Conservation (phyloP, 306 rosid species). For the Cicer yamashitae region DNA sequence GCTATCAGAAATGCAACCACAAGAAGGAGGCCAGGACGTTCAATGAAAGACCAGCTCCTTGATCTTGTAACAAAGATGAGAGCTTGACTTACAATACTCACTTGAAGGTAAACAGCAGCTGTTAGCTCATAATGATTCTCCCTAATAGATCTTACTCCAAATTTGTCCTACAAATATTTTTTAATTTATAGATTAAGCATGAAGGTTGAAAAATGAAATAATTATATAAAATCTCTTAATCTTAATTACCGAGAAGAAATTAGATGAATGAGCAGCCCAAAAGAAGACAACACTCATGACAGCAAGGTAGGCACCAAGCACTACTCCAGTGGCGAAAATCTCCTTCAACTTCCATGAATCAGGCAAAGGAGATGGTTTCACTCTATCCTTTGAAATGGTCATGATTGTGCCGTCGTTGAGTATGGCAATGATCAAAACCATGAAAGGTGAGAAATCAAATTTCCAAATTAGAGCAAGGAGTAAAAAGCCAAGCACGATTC, state of each 20-base stretch:
- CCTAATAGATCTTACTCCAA: slow-evolving; percentile 73
- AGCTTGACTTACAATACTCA: slow-evolving; percentile 88
- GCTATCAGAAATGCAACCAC: slow-evolving; percentile 66
- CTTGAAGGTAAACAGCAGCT: slow-evolving; percentile 91
- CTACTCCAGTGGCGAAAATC: slow-evolving; percentile 80
- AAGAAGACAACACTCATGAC: slow-evolving; percentile 90
- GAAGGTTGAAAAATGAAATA: slow-evolving; percentile 10
- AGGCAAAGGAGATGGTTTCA: slow-evolving; percentile 90
- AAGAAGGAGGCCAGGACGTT: slow-evolving; percentile 82
- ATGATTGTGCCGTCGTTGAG: slow-evolving; percentile 94
- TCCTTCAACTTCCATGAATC: slow-evolving; percentile 93
- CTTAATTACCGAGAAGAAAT: slow-evolving; percentile 72
- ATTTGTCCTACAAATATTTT: slow-evolving; percentile 56
- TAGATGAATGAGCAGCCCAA: slow-evolving; percentile 65
- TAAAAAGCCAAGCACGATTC: slow-evolving; percentile 79
- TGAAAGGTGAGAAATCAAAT: slow-evolving; percentile 93
- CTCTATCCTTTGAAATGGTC: slow-evolving; percentile 94
- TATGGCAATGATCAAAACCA: slow-evolving; percentile 87
- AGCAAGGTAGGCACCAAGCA: slow-evolving; percentile 85
- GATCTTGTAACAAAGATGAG: slow-evolving; percentile 92
- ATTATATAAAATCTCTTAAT: neutral
- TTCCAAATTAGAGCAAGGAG: slow-evolving; percentile 90
- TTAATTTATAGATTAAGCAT: neutral
- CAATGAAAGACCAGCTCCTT: slow-evolving; percentile 80
- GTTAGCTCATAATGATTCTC: slow-evolving; percentile 56